Conservation (phyloP, 2,329 filamentous ascomycete species). For the Stachybotrys chlorohalonatus region DNA sequence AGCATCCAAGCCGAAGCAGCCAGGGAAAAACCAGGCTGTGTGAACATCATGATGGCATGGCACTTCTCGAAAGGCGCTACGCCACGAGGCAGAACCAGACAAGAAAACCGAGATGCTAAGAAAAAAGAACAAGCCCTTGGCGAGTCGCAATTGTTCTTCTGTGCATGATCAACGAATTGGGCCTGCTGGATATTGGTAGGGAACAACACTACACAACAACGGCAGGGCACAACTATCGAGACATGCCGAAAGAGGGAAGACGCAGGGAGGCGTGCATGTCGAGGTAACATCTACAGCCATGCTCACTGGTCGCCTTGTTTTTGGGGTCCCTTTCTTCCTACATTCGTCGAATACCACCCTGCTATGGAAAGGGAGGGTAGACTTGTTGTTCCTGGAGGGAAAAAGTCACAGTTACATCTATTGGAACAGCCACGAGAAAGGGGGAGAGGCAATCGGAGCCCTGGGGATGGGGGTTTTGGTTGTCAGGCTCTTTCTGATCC, state of each 20-base stretch:
- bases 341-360: no score
- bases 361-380: no score
- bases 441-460: no score
- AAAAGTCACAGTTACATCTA: no score
- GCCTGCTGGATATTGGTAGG: no score
- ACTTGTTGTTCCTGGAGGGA: no score
- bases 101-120: no score
- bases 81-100: not conserved
- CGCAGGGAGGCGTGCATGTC: not conserved
- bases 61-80: not conserved
- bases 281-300: not conserved
- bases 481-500: not conserved
- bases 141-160: not conserved
- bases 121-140: no score
- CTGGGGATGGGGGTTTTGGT: no score
- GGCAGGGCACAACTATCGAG: no score
- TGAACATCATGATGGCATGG: not conserved
- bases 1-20: not conserved
- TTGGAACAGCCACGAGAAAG: no score
- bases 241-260: not conserved
- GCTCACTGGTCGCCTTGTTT: not conserved
- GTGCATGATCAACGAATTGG: not conserved
- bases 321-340: not conserved
- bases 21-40: not conserved
- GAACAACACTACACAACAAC: no score